Percentiles rank a stretch among this genome's conserved stretches.
Conservation (phyloP, 2,329 filamentous ascomycete genomes). For the Grosmannia serpens region DNA sequence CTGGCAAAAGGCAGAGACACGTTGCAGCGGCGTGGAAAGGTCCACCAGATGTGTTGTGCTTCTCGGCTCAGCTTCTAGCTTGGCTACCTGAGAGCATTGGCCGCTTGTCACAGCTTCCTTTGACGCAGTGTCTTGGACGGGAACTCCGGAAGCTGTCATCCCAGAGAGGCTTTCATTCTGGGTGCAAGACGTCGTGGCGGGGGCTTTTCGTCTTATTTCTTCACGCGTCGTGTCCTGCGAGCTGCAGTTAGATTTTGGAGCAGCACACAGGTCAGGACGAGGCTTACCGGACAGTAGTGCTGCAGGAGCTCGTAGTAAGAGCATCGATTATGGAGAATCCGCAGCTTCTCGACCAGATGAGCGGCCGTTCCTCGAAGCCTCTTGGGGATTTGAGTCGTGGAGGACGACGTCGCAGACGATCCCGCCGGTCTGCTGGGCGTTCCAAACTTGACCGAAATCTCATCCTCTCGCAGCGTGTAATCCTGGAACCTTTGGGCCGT, state of each 20-base stretch:
- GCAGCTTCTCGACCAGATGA: slow-evolving; percentile 54
- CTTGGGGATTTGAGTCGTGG: slow-evolving; percentile 40
- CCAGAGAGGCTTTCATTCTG: neutral
- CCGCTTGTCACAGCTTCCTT: neutral
- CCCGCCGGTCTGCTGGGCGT: slow-evolving; percentile 13
- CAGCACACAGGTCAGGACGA: neutral
- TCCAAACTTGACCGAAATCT: slow-evolving; percentile 44
- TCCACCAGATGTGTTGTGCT: slow-evolving; percentile 43
- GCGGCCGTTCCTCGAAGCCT: slow-evolving; percentile 53
- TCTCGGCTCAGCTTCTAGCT: neutral
- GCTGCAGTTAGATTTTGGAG: neutral
- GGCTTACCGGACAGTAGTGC: slow-evolving; percentile 63
- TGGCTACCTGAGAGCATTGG: neutral
- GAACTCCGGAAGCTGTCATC: neutral
- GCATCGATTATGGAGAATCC: slow-evolving; percentile 60
- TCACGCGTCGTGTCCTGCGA: neutral
- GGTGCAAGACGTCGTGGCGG: neutral
- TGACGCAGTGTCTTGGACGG: neutral
- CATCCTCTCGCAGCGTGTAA: slow-evolving; percentile 74
- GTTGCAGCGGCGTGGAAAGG: slow-evolving; percentile 52
- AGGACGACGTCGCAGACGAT: no score
- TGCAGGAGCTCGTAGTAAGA: slow-evolving; percentile 68
- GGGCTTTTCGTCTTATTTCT: neutral
- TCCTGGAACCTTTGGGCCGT: slow-evolving; percentile 69
- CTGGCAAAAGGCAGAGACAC: slow-evolving; percentile 79